phyloP scores from a whole-genome alignment of 371 early-diverging fungal species.

The Haplosporangium sp. region DNA sequence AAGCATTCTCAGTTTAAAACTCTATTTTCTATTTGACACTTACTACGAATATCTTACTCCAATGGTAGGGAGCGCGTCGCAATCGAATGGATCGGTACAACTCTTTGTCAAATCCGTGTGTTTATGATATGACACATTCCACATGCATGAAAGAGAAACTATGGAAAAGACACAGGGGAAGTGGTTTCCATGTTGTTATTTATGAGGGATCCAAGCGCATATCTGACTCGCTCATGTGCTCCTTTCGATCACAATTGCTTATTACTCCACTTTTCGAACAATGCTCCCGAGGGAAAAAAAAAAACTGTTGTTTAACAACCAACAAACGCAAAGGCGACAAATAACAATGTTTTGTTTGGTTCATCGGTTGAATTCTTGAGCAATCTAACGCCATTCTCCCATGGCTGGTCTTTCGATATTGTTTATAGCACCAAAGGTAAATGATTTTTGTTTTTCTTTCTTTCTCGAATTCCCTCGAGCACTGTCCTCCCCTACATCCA shows the following conservation, averaged over 20 bases:
- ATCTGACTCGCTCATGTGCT: no score
- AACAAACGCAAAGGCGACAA: neutral
- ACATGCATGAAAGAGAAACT: neutral
- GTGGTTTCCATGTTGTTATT: no score
- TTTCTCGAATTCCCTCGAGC: neutral
- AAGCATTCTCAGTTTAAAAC: no score
- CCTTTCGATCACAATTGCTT: no score
- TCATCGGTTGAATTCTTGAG: conserved; percentile 4
- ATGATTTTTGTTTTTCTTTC: neutral
- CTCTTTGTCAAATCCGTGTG: neutral
- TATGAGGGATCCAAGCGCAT: no score
- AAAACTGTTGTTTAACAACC: neutral
- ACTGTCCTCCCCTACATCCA: no score
- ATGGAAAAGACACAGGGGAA: neutral
- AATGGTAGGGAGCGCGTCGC: no score
- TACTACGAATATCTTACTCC: no score
- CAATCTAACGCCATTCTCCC: neutral
- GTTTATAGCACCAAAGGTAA: neutral
- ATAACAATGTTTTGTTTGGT: conserved; percentile 1
- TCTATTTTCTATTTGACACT: no score
- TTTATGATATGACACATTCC: no score
- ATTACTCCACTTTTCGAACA: no score
- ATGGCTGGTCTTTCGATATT: neutral
- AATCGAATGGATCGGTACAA: neutral
- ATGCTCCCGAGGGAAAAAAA: no score